phyloP scores from a whole-genome alignment of 495 filamentous ascomycete species.

The Talaromyces wortmannii region DNA sequence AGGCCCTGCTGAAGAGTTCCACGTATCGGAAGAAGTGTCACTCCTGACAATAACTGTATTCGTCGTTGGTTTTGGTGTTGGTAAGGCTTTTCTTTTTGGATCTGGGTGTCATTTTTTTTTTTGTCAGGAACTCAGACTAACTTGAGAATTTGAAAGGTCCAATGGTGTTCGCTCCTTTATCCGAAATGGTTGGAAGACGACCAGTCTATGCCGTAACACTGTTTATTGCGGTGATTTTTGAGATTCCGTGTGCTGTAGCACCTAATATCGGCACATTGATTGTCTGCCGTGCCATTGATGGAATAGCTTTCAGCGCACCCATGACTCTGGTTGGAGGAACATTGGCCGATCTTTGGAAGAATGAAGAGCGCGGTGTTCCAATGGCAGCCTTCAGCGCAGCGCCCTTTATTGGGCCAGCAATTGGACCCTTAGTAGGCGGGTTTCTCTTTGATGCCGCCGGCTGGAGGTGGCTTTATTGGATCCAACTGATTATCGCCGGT shows the following conservation, averaged over 20 bases:
- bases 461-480: constrained; percentile 86
- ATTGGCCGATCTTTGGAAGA: constrained; percentile 72
- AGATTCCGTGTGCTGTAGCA: constrained; percentile 70
- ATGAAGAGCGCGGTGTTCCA: constrained; percentile 75
- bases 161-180: constrained; percentile 76
- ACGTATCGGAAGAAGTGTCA: constrained; percentile 58
- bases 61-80: constrained; percentile 73
- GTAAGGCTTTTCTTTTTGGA: constrained; percentile 23
- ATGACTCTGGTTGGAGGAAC: constrained; percentile 81
- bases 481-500: constrained; percentile 64
- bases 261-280: constrained; percentile 69
- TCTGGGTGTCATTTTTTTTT: background rate
- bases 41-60: constrained; percentile 65
- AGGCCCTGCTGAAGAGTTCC: constrained; percentile 52
- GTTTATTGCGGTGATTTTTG: constrained; percentile 61
- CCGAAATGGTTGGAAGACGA: constrained; percentile 62
- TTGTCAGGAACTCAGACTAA: background rate
- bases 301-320: constrained; percentile 75
- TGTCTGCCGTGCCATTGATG: constrained; percentile 66
- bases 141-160: constrained; percentile 35
- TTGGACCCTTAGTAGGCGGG: constrained; percentile 68
- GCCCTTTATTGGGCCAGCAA: constrained; percentile 70
- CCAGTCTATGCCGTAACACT: constrained; percentile 54
- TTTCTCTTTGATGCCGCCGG: constrained; percentile 60
- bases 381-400: constrained; percentile 84